These are phyloP conservation scores for Penicillium coprophilum DNA, from an alignment of 495 filamentous ascomycete species.

Conservation along the genomic window DNA sequence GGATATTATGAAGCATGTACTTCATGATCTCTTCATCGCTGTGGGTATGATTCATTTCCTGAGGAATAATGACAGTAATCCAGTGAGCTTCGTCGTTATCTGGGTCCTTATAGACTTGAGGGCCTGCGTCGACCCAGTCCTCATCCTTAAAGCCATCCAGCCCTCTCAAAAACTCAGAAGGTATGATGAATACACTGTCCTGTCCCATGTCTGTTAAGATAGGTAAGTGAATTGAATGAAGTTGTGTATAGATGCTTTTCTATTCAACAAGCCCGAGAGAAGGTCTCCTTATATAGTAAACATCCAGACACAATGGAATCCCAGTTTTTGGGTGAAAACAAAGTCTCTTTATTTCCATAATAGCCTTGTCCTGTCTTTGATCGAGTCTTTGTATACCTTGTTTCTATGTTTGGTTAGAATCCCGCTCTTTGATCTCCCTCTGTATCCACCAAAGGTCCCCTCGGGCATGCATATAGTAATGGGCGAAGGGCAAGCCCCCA, in stretches of 20 bases:
- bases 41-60: background rate
- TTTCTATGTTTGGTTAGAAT: background rate
- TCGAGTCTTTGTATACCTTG: background rate
- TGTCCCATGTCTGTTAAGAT: background rate
- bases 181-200: background rate
- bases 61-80: background rate
- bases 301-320: too few relatives aligned
- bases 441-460: background rate
- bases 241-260: background rate
- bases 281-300: background rate
- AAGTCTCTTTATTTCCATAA: background rate
- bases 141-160: background rate
- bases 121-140: background rate
- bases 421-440: background rate
- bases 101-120: background rate
- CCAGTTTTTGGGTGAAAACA: background rate
- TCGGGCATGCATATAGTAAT: background rate
- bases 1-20: background rate
- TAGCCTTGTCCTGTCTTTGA: background rate
- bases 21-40: background rate
- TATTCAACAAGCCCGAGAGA: background rate
- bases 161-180: background rate
- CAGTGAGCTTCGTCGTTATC: slow-evolving; percentile 1
- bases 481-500: background rate
- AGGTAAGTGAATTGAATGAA: background rate